Evolutionary conservation across 139 green algal genomes (phyloP), one percentile per base, ranked within the genome.

Genomic region (Ettlia oleoabundans): DNA sequence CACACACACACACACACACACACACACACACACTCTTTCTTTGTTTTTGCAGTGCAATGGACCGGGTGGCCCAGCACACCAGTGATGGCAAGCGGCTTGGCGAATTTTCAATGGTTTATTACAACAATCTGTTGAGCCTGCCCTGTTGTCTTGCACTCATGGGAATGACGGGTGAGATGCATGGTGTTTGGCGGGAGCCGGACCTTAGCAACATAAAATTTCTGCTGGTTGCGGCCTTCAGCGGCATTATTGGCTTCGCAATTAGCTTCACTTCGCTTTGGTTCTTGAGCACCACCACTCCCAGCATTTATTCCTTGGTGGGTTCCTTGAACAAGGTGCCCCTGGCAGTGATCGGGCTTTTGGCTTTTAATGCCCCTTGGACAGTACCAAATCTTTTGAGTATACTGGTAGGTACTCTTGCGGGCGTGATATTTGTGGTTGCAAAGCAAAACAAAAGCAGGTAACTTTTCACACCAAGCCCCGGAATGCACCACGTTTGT

Each of bases 41-140:
- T n/a, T n/a, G n/a, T n/a, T n/a, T n/a, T n/a, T n/a, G n/a, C 0
- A 86, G 85, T 2, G 92, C 94, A 24, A 98, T 98, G 94, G 95
- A 98, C 82, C 33, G 65, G 7, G 87, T 91, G 26, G 78, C 82
- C 9, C 40, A 52, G 32, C 41, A 88, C 33, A 93, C 89, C 9
- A 55, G 43, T 18, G 87, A 76, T 51, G 82, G 89, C 73, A 77
- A 86, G 55, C 73, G 68, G 24, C 82, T 94, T 47, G 84, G 92
- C 63, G 92, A 96, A 79, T 86, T 95, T 19, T 89, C 83, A 62
- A 95, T 95, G 88, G 92, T 95, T 13, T 91, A 89, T 52, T 98
- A 98, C 88, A 99, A 99, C 89, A 99, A 99, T 84, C 73, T 97
- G 78, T 87, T 99, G 18, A 95, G 88, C 15, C 51, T 99, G 41